Percentiles rank a stretch among this genome's conserved stretches.
phyloP scores from a whole-genome alignment of 306 rosid genomes.

The Mimosa pudica region DNA sequence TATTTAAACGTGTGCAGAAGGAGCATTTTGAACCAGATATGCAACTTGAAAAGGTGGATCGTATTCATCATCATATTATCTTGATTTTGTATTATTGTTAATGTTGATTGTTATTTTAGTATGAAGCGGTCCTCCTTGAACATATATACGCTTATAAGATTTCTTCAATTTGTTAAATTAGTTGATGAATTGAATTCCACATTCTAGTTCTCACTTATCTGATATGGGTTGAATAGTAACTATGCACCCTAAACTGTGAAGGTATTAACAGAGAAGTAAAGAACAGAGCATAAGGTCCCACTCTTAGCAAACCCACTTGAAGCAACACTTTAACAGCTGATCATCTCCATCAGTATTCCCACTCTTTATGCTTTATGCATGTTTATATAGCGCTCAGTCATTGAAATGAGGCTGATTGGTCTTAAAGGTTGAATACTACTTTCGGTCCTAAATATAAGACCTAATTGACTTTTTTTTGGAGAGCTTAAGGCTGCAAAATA shows the following conservation, averaged over 20 bases:
- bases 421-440: background rate
- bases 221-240: background rate
- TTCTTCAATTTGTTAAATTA: background rate
- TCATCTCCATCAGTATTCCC: background rate
- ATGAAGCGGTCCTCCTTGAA: conserved; percentile 24
- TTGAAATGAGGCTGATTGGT: background rate
- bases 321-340: background rate
- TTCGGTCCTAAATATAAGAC: too few species aligned
- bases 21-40: conserved; percentile 30
- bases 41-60: conserved; percentile 9
- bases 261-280: background rate
- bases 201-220: conserved; percentile 19
- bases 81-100: conserved; percentile 19
- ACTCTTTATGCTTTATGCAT: background rate
- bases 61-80: conserved; percentile 21
- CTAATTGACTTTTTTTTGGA: too few species aligned
- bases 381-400: background rate
- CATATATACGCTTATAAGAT: background rate
- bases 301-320: background rate
- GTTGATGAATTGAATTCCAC: background rate
- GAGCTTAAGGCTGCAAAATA: too few species aligned
- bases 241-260: background rate
- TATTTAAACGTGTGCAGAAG: conserved; percentile 31
- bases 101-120: background rate
- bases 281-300: background rate